Percentiles rank a stretch among this genome's conserved stretches.
Evolutionary conservation across 2,329 filamentous ascomycete genomes (phyloP).

Genomic region (Alternaria sp.): DNA sequence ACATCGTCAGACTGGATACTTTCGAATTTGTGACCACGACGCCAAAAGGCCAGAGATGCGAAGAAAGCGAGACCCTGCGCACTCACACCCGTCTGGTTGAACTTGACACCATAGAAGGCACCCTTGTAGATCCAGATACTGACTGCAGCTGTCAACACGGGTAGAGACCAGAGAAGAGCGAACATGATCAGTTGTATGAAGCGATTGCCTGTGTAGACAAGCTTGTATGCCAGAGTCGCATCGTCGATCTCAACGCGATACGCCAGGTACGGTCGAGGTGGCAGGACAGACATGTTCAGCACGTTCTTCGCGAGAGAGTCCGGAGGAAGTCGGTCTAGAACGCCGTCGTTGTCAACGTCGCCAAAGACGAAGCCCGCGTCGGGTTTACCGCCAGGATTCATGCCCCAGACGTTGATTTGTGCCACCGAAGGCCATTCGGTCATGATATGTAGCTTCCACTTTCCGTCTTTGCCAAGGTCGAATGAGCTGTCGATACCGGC

Average conservation of each 20-base stretch:
- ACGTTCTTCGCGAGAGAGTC: not conserved
- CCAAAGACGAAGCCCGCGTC: not conserved
- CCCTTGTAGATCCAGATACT: not conserved
- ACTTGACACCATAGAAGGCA: not conserved
- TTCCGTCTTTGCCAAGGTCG: not conserved
- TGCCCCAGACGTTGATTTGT: not conserved
- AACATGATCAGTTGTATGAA: not conserved
- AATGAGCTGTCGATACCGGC: not conserved
- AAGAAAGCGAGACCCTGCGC: not conserved
- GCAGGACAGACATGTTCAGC: not conserved
- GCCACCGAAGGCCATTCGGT: slow-evolving; percentile 44
- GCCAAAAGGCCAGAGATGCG: not conserved
- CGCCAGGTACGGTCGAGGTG: not conserved
- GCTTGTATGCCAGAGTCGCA: not conserved
- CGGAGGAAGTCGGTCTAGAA: not conserved
- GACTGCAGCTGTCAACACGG: not conserved
- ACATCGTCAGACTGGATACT: not conserved
- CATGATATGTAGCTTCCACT: slow-evolving; percentile 28
- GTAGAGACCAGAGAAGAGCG: not conserved
- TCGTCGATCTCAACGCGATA: not conserved
- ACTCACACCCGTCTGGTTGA: not conserved
- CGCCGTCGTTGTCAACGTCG: not conserved
- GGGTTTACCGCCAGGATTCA: not conserved
- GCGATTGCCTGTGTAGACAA: not conserved
- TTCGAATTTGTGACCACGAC: not conserved